These are phyloP conservation scores for Hypoxylon sp. DNA, from an alignment of 2,329 filamentous ascomycete genomes.

Conservation along the genomic window DNA sequence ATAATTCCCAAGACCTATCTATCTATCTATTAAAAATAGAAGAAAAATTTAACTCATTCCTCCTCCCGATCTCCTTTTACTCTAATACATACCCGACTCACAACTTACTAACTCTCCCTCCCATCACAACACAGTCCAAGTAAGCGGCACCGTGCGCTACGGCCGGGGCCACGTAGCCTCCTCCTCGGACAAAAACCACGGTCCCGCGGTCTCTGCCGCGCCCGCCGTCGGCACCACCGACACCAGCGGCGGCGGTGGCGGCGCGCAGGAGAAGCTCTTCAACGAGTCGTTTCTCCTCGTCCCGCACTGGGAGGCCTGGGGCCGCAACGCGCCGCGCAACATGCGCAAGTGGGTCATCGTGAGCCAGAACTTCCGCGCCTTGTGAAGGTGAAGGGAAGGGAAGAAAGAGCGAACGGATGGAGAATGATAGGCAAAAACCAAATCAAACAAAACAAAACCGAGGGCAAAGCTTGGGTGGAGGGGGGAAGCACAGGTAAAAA, in stretches of 20 bases:
- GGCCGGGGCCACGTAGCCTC: conserved; percentile 61
- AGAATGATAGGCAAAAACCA: no score
- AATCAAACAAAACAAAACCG: no score
- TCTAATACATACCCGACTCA: no score
- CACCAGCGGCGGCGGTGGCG: background rate
- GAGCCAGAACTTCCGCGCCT: conserved; percentile 74
- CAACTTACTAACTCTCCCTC: no score
- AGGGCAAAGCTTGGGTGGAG: no score
- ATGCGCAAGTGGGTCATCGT: conserved; percentile 71
- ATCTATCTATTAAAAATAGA: no score
- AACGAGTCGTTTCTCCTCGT: conserved; percentile 84
- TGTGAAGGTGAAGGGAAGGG: conserved; percentile 49
- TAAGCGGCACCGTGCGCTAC: conserved; percentile 76
- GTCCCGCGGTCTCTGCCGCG: background rate
- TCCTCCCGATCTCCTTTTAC: background rate
- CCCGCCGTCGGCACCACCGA: background rate
- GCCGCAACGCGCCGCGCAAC: conserved; percentile 61
- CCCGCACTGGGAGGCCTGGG: conserved; percentile 72
- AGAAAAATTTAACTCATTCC: no score
- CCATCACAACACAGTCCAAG: conserved; percentile 69
- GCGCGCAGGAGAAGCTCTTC: conserved; percentile 67
- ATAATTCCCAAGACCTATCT: no score
- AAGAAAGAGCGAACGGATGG: no score
- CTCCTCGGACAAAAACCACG: conserved; percentile 48
- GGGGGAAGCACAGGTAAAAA: no score